Evolutionary conservation across 176 grass and related monocot genomes (phyloP).

Genomic region (Otatea glauca): DNA sequence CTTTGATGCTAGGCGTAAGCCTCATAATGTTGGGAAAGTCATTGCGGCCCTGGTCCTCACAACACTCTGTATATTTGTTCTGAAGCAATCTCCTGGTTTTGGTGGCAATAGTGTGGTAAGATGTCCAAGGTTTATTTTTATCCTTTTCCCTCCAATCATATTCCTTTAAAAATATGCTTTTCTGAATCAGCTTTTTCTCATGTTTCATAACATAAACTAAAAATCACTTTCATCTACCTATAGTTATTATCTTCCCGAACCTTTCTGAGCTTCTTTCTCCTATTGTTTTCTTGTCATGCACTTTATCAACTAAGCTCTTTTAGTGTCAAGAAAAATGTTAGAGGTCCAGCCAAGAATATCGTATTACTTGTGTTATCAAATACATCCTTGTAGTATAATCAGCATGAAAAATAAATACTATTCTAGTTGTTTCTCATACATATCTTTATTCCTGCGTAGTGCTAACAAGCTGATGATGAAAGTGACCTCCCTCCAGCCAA

Average conservation of each 20-base stretch:
- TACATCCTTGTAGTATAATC: conserved; percentile 23
- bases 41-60: conserved; percentile 62
- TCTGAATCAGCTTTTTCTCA: conserved; percentile 12
- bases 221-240: conserved; percentile 40
- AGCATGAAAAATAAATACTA: conserved; percentile 15
- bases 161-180: conserved; percentile 29
- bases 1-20: conserved; percentile 85
- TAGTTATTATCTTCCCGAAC: neutral
- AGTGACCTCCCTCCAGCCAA: conserved; percentile 43
- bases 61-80: conserved; percentile 84
- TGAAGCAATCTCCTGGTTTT: conserved; percentile 96
- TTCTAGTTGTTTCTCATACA: conserved; percentile 16
- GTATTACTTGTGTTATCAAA: conserved; percentile 21
- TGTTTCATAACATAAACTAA: conserved; percentile 15
- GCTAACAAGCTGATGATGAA: conserved; percentile 33
- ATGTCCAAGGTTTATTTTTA: conserved; percentile 51
- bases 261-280: conserved; percentile 7
- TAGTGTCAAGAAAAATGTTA: conserved; percentile 30
- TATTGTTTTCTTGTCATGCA: conserved; percentile 49
- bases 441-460: conserved; percentile 17
- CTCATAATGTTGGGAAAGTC: conserved; percentile 80
- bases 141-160: conserved; percentile 33
- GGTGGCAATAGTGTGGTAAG: conserved; percentile 74
- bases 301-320: conserved; percentile 20
- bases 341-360: neutral